phyloP scores from a whole-genome alignment of 352 stramenopile species.

The Blastocystis sp. region DNA sequence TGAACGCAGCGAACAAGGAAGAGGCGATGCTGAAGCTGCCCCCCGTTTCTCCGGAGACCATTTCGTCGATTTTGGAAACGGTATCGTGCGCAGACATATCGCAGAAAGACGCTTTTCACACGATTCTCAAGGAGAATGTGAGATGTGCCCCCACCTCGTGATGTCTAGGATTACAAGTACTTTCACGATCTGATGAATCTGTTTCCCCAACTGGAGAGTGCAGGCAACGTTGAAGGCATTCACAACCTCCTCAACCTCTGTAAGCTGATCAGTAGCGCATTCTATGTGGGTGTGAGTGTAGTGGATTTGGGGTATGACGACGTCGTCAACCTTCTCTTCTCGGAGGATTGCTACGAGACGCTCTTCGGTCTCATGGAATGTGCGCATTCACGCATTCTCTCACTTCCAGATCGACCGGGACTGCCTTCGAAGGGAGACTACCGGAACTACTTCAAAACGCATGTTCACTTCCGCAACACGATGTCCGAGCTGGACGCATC shows the following conservation, averaged over 20 bases:
- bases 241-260: slow-evolving; percentile 8
- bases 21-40: slow-evolving; percentile 9
- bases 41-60: slow-evolving; percentile 19
- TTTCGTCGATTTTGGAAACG: slow-evolving; percentile 9
- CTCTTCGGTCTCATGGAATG: slow-evolving; percentile 69
- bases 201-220: slow-evolving; percentile 21
- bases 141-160: background rate
- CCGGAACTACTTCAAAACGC: slow-evolving; percentile 18
- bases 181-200: slow-evolving; percentile 40
- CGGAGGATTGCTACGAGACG: slow-evolving; percentile 4
- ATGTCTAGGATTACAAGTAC: slow-evolving; percentile 38
- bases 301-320: slow-evolving; percentile 69
- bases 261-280: background rate
- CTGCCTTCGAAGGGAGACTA: slow-evolving; percentile 51
- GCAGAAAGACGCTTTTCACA: slow-evolving; percentile 43
- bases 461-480: slow-evolving; percentile 52
- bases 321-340: slow-evolving; percentile 42
- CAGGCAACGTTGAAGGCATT: slow-evolving; percentile 2
- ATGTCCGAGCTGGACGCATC: background rate
- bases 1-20: background rate
- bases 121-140: slow-evolving; percentile 30
- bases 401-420: slow-evolving; percentile 28
- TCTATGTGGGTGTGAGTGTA: background rate
- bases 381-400: background rate
- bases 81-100: slow-evolving; percentile 34